These are phyloP conservation scores for Cytospora mali DNA, from an alignment of 2,329 filamentous ascomycete genomes.

Conservation along the genomic window DNA sequence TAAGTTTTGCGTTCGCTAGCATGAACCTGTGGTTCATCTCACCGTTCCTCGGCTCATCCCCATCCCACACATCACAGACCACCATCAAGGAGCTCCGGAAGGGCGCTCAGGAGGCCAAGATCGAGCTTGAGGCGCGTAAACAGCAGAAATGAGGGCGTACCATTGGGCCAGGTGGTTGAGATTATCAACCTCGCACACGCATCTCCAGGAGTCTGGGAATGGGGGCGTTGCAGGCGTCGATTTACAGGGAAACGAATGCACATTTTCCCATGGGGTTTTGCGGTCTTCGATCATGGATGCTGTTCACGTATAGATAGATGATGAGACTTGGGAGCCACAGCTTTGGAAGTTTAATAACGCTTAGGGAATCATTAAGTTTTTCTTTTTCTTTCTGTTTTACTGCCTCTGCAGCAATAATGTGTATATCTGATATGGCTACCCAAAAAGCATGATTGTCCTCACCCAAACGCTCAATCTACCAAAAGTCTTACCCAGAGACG, in stretches of 20 bases:
- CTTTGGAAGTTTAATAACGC: not conserved
- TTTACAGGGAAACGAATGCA: not conserved
- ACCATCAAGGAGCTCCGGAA: conserved; percentile 63
- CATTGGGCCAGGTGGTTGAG: not conserved
- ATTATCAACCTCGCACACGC: not conserved
- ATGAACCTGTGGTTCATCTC: conserved; percentile 6
- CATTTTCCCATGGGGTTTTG: not conserved
- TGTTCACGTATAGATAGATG: not conserved
- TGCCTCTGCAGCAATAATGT: conserved; percentile 13
- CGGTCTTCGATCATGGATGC: not conserved
- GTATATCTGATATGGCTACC: not conserved
- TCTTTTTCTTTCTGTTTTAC: conserved; percentile 6
- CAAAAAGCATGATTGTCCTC: not conserved
- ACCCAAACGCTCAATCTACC: not conserved
- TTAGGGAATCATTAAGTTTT: conserved; percentile 7
- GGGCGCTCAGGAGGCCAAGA: conserved; percentile 55
- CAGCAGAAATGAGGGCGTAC: conserved; percentile 30
- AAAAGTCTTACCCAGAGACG: conserved; percentile 8
- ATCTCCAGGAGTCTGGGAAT: not conserved
- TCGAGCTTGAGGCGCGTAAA: conserved; percentile 39
- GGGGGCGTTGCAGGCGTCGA: not conserved
- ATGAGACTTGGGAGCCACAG: not conserved
- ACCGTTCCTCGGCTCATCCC: not conserved
- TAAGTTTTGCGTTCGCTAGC: conserved; percentile 50
- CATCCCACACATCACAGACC: conserved; percentile 43